Evolutionary conservation across 2,329 filamentous ascomycete species (phyloP), one percentile per base, ranked within the genome.

Genomic region (Aureobasidium sp.): DNA sequence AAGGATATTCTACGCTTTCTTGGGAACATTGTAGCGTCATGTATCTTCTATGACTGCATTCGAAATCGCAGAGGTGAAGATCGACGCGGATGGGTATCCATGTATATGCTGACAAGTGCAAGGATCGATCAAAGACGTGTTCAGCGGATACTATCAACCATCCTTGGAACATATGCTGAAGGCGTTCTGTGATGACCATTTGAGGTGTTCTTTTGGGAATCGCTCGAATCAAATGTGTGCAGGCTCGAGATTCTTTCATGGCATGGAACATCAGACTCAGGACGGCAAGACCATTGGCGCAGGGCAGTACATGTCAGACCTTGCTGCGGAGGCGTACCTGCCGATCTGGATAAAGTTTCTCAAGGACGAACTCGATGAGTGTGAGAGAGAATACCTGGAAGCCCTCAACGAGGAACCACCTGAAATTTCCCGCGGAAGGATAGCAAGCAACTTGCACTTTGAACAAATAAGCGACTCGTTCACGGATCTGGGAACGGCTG

Each of bases 171-270:
- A 15, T 26, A 75, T 76, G 1, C 66, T 79, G 2, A 67, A 74
- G 26, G 69, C 74, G 15, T 79, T 79, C 62, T 75, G 73, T 53
- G 69, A 74, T 32, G 69, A 71, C 5, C 71, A 75, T 57, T 39
- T 32, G 43, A 46, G 9, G 13, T 59, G 55, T 24, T 37, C 55
- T 24, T 59, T 47, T 24, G 5, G 15, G 2, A 34, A 59, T 29
- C 34, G 55, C 5, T n/a, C 43, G 12, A 44, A 39, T 17, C 41
- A 44, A 1, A 2, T 3, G 4, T 59, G 55, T 39, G 17, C 7
- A 5, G 34, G 55, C 29, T 37, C 55, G 20, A 48, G 32, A 15
- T 32, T 37, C 9, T 27, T 26, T 48, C 55, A 59, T 48, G 32
- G 41, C 12, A 20, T 9, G 24, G 55, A 48, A 29, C 55, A 59